Base-by-base conservation (phyloP, 257 asterid species). In the Solanum clarkiae region DNA sequence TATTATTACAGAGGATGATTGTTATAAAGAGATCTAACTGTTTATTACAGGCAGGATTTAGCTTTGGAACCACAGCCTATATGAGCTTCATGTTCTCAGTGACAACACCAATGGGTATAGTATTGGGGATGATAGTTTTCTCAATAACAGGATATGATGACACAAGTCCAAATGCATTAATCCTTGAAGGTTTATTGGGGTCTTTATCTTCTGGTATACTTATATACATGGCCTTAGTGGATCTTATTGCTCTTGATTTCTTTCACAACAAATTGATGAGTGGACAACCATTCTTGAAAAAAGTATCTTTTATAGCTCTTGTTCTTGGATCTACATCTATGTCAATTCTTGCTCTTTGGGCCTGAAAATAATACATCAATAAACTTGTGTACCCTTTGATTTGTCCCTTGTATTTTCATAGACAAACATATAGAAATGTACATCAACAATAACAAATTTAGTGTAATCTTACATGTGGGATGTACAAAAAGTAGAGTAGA, bases 271-370 rank as follows among this genome's bases (percentile, higher is more conserved):
- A 90, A 72, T 56, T 90, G 87, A 88, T 88, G 92, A 86, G 80
- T 62, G 82, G 90, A 18, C 88, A 85, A 13, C 14, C 20, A 51
- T 71, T 54, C 36, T 85, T 90, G 88, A 90, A 90, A 85, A 88
- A 80, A 85, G 75, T 83, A 62, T 90, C 92, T 83, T 90, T 90
- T 62, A 26, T 86, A 60, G 90, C 89, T 86, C 90, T 90, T 62
- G 79, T 84, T 62, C 89, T 89, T 79, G 92, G 92, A 51, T 90
- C 92, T 47, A 85, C 86, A 22, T 86, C 92, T 4, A 90, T 90
- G 90, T 90, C 92, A 20, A 86, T 90, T 44, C 90, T 90, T 45
- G 92, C 92, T 24, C 85, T 90, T 29, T 90, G 92, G 92, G 92
- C 92, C 82, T 90, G 85, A 88, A 80, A 44, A 13, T 47, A 40